Percentiles rank a stretch among this genome's conserved stretches.
Evolutionary conservation across 805 yeast genomes (phyloP).

Genomic region (Spencermartinsiella europaea): DNA sequence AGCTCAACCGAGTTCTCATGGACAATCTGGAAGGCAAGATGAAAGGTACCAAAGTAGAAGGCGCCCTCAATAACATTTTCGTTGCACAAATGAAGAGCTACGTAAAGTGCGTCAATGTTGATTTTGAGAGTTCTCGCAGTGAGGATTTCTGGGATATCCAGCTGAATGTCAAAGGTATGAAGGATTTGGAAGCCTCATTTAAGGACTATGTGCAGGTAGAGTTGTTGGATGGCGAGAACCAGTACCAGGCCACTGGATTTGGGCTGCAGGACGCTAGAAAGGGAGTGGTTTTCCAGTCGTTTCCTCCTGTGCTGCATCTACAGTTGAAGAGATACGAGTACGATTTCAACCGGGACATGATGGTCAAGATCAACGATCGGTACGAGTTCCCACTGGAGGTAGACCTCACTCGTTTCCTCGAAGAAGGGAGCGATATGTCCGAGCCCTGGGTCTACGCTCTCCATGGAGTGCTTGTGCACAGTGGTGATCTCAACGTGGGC

Average conservation of each 20-base stretch:
- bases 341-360: conserved; percentile 80
- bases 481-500: conserved; percentile 93
- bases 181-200: conserved; percentile 68
- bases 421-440: conserved; percentile 39
- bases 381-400: conserved; percentile 83
- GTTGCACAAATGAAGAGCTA: conserved; percentile 97
- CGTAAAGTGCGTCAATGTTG: conserved; percentile 87
- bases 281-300: conserved; percentile 85
- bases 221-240: conserved; percentile 88
- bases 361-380: conserved; percentile 87
- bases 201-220: conserved; percentile 84
- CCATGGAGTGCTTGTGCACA: conserved; percentile 93
- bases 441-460: conserved; percentile 74
- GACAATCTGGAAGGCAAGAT: conserved; percentile 85
- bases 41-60: conserved; percentile 82
- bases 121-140: conserved; percentile 82
- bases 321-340: conserved; percentile 94
- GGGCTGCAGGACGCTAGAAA: conserved; percentile 96
- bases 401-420: conserved; percentile 75
- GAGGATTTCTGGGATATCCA: conserved; percentile 99
- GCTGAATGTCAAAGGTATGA: conserved; percentile 81
- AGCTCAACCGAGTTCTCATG: conserved; percentile 90
- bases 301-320: conserved; percentile 89
- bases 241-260: conserved; percentile 82
- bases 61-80: conserved; percentile 70